Evolutionary conservation across 768 basidiomycete genomes (phyloP).

Genomic region (Wakefieldia striispora): DNA sequence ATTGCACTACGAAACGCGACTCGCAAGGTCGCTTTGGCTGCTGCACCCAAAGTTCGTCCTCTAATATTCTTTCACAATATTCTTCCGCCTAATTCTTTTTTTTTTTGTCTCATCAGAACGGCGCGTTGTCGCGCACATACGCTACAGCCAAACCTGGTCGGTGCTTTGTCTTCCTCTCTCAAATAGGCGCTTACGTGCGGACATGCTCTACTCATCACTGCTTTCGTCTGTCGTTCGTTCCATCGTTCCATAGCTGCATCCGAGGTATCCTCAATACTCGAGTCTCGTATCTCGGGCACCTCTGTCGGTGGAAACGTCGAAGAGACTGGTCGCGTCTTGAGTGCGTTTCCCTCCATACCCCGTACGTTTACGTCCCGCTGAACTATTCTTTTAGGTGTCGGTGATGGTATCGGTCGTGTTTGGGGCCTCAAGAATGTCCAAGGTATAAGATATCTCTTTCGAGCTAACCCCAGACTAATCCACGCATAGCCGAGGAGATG

Average conservation of each 20-base stretch:
- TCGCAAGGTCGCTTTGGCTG: conserved; percentile 73
- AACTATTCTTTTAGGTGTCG: conserved; percentile 64
- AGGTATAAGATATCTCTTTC: conserved; percentile 47
- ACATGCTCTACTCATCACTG: not conserved
- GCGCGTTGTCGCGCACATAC: conserved; percentile 74
- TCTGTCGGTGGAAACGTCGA: conserved; percentile 91
- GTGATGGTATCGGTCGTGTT: conserved; percentile 99
- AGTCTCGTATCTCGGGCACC: conserved; percentile 95
- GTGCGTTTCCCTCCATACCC: conserved; percentile 46
- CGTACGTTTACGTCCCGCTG: conserved; percentile 1
- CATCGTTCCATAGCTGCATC: conserved; percentile 74
- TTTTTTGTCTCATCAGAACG: conserved; percentile 29
- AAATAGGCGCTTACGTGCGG: conserved; percentile 8
- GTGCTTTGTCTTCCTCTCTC: conserved; percentile 26
- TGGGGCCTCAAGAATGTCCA: conserved; percentile 99
- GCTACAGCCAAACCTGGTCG: conserved; percentile 97
- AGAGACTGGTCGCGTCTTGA: conserved; percentile 98
- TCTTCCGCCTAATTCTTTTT: conserved; percentile 9
- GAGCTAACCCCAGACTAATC: conserved; percentile 1
- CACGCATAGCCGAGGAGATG: conserved; percentile 91
- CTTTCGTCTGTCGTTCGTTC: conserved; percentile 23
- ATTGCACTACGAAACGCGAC: conserved; percentile 82
- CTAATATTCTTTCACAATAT: conserved; percentile 7
- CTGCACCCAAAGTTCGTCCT: conserved; percentile 55
- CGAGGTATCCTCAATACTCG: conserved; percentile 98